Percentiles rank a stretch among this genome's conserved stretches.
Conservation (phyloP, 345 rosid genomes). For the Abelmoschus esculentus region DNA sequence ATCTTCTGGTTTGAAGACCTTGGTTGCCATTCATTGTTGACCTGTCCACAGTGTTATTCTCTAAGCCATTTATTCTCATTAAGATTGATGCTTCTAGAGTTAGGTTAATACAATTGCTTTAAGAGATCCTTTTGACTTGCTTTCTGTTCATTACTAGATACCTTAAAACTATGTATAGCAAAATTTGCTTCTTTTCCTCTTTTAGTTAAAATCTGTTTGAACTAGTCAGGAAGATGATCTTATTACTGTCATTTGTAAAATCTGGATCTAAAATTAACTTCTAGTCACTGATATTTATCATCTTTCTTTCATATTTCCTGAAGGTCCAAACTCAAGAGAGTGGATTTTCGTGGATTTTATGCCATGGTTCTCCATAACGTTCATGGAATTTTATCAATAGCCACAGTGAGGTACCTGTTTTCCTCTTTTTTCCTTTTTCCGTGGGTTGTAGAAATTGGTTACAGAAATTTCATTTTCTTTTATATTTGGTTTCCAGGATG, state of each 20-base stretch:
- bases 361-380: constrained; percentile 44
- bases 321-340: constrained; percentile 27
- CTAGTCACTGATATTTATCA: background rate
- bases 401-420: constrained; percentile 35
- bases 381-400: constrained; percentile 47
- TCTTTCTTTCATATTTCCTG: background rate
- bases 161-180: background rate
- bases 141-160: background rate
- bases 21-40: constrained; percentile 11
- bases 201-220: background rate
- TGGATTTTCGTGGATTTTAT: constrained; percentile 54
- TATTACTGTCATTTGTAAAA: background rate
- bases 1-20: background rate
- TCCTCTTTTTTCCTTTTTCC: background rate
- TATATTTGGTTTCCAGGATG: constrained; percentile 30
- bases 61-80: background rate
- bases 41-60: background rate
- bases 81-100: background rate
- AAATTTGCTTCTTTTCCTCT: background rate
- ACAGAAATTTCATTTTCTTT: background rate
- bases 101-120: background rate
- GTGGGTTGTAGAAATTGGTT: background rate
- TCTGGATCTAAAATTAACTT: background rate
- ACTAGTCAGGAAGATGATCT: background rate
- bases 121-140: constrained; percentile 1